These are phyloP conservation scores for Cutaneotrichosporon spelunceum DNA, from an alignment of 1,284 basidiomycete species.

Conservation along the genomic window DNA sequence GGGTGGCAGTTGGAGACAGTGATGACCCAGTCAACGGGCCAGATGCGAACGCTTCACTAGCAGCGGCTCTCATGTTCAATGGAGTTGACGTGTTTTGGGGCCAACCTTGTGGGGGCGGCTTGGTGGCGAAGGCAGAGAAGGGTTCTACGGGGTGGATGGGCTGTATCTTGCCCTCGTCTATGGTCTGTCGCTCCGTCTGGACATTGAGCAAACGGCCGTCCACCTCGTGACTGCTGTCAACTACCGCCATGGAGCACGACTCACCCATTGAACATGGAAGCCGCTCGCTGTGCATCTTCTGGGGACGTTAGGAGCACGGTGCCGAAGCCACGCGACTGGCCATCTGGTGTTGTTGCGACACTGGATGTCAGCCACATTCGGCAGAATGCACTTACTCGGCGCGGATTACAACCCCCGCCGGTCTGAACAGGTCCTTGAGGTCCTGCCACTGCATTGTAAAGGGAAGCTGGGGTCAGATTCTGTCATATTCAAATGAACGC, in stretches of 20 bases:
- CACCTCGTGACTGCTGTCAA: constrained; percentile 37
- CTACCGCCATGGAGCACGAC: too few relatives aligned
- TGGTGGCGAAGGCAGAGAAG: constrained; percentile 19
- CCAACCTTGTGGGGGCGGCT: constrained; percentile 15
- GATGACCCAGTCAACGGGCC: neutral
- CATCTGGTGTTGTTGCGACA: constrained; percentile 79
- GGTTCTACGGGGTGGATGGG: constrained; percentile 22
- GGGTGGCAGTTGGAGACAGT: constrained; percentile 13
- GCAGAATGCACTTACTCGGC: constrained; percentile 59
- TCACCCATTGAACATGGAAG: constrained; percentile 82
- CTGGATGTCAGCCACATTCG: constrained; percentile 20
- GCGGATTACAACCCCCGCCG: constrained; percentile 78
- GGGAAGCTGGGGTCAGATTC: constrained; percentile 63
- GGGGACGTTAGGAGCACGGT: constrained; percentile 81
- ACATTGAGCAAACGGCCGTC: constrained; percentile 44
- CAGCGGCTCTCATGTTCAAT: neutral
- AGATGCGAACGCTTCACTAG: constrained; percentile 1
- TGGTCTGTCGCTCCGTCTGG: constrained; percentile 41
- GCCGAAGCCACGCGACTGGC: constrained; percentile 80
- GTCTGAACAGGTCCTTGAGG: constrained; percentile 85
- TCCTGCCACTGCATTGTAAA: constrained; percentile 98
- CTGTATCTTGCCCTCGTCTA: constrained; percentile 25
- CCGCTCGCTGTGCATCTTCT: constrained; percentile 78
- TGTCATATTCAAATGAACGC: constrained; percentile 23
- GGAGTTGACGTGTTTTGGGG: neutral